Base-by-base conservation (phyloP, 768 basidiomycete species). In the Calocybe indica region DNA sequence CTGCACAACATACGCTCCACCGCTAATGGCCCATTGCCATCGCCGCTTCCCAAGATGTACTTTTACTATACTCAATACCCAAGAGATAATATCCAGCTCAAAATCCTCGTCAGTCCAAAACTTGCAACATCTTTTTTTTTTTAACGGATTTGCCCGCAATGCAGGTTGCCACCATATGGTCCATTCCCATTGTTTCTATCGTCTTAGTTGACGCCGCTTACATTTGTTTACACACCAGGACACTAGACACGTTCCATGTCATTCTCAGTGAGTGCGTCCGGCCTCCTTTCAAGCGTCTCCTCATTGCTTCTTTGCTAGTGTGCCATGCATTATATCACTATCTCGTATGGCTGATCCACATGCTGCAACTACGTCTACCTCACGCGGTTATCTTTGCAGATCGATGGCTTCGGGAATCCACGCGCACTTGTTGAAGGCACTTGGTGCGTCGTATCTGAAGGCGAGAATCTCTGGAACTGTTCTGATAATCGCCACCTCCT, bases 21-120 rank as follows among this genome's bases (percentile, higher is more conserved):
- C 22, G 22, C 22, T 22, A 22, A 22, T 4, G 22, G 22, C 22
- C 22, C 22, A 22, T 22, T 22, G 22, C 22, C n/a, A n/a, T 11
- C 29, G n/a, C 35, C 30, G 22, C 11, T 2, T 39, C 31, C 35
- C 7, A 46, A 75, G 72, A 54, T 62, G 11, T 73, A 73, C 55
- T 71, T 72, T 43, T 75, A 75, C 53, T 74, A 64, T 45, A 51
- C 62, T 35, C 60, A 63, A 37, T 73, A 68, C 51, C 70, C 70
- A 2, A 66, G 66, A 42, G 72, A 73, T 57, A 58, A 55, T 5
- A 44, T 30, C 5, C 48, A 47, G 28, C 57, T 68, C 31, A 73
- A 73, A 49, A 14, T 53, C 28, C 55, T 74, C 41, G 73, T 73
- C 40, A 49, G 64, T 59, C 5, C 35, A 33, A 22, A 22, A 22